These are phyloP conservation scores for Entonaema liquescens DNA, from an alignment of 495 filamentous ascomycete genomes.

Conservation along the genomic window DNA sequence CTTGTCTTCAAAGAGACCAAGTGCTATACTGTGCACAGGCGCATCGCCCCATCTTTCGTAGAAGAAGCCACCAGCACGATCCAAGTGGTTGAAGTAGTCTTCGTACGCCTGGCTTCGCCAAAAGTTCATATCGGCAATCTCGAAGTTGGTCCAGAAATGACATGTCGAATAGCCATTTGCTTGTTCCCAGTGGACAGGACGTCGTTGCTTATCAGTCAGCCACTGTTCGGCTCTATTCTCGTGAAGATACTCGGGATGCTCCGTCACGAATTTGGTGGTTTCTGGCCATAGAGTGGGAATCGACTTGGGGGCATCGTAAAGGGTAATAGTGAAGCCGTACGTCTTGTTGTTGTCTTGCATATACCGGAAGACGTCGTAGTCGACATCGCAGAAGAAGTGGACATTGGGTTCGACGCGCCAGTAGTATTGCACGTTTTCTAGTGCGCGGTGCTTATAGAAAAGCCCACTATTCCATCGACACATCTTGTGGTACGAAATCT, in stretches of 20 bases:
- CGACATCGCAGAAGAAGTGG: constrained; percentile 98
- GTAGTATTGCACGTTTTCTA: constrained; percentile 86
- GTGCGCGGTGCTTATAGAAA: constrained; percentile 95
- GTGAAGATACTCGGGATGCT: constrained; percentile 82
- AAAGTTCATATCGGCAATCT: constrained; percentile 94
- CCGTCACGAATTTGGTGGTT: constrained; percentile 84
- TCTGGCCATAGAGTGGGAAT: constrained; percentile 95
- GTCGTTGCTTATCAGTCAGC: constrained; percentile 78
- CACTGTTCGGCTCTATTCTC: constrained; percentile 87
- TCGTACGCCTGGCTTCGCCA: constrained; percentile 92
- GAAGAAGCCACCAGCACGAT: constrained; percentile 95
- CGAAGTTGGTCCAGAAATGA: constrained; percentile 99
- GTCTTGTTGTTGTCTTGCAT: constrained; percentile 98
- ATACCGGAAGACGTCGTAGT: constrained; percentile 98
- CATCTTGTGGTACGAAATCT: constrained; percentile 97
- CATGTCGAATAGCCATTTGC: constrained; percentile 98
- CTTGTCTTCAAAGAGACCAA: constrained; percentile 91
- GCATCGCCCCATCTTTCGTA: constrained; percentile 99
- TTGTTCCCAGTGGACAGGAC: constrained; percentile 79
- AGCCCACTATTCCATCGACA: constrained; percentile 98
- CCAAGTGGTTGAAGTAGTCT: constrained; percentile 95
- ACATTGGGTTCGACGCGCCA: constrained; percentile 99
- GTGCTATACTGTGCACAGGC: constrained; percentile 94
- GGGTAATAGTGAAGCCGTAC: constrained; percentile 98
- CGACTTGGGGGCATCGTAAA: constrained; percentile 88